phyloP scores from a whole-genome alignment of 2,329 filamentous ascomycete species.

The Rutstroemia sp. region DNA sequence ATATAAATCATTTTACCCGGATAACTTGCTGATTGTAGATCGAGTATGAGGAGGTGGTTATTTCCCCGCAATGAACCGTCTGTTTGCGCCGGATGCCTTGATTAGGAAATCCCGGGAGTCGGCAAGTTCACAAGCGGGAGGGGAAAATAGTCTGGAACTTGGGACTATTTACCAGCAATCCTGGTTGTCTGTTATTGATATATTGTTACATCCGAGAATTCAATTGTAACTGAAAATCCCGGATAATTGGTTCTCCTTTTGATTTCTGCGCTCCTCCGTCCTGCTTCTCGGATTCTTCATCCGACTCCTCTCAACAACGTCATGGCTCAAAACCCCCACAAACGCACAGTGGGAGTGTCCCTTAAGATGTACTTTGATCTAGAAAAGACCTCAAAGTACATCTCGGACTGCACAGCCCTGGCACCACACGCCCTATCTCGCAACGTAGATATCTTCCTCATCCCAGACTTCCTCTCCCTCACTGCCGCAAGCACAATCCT shows the following conservation, averaged over 20 bases:
- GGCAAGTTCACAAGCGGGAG: background rate
- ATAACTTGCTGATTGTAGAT: background rate
- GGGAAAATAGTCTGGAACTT: background rate
- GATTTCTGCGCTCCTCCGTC: no score
- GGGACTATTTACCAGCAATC: no score
- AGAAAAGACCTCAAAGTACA: conserved; percentile 50
- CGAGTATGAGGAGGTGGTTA: background rate
- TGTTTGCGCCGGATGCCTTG: conserved; percentile 1
- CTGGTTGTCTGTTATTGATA: no score
- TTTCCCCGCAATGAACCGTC: background rate
- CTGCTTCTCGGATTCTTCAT: background rate
- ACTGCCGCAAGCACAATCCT: conserved; percentile 43
- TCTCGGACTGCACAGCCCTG: conserved; percentile 41
- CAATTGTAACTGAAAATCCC: background rate
- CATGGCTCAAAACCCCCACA: conserved; percentile 33
- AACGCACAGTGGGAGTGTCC: conserved; percentile 64
- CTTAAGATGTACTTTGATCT: conserved; percentile 78
- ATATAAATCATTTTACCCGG: background rate
- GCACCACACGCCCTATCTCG: conserved; percentile 35
- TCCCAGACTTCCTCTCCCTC: conserved; percentile 70
- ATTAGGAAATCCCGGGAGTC: conserved; percentile 8
- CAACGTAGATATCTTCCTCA: conserved; percentile 64
- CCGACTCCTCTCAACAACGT: background rate
- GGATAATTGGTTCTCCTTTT: background rate
- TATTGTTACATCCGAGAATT: no score